A percentile compares a stretch with the other conserved stretches of the same genome.
phyloP scores from a whole-genome alignment of 305 asterid genomes.

The Ajuga reptans region DNA sequence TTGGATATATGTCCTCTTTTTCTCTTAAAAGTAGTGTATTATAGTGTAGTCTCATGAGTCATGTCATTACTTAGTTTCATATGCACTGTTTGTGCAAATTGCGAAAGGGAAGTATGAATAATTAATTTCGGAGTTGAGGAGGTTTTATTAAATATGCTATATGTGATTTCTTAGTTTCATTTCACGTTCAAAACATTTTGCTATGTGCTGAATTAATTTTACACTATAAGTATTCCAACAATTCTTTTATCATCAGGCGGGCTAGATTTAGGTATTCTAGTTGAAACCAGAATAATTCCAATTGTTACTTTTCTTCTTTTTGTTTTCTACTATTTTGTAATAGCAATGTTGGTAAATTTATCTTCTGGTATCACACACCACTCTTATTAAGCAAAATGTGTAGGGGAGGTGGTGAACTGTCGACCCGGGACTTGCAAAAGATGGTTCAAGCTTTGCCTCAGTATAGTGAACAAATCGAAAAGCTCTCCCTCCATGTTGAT shows the following conservation, averaged over 20 bases:
- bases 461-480: constrained; percentile 96
- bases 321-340: neutral
- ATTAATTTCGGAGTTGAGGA: neutral
- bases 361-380: neutral
- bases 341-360: constrained; percentile 1
- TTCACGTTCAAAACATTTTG: neutral
- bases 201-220: neutral
- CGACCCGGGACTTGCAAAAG: constrained; percentile 96
- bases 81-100: neutral
- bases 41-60: too few species aligned
- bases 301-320: neutral
- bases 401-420: constrained; percentile 74
- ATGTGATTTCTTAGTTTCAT: neutral
- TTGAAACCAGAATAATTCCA: neutral
- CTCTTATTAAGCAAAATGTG: constrained; percentile 23
- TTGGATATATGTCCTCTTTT: neutral
- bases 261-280: neutral
- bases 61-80: too few species aligned
- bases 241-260: neutral
- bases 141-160: neutral
- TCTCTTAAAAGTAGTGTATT: neutral
- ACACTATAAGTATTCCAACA: neutral
- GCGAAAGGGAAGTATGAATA: neutral
- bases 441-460: constrained; percentile 99
- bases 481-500: constrained; percentile 98